These are phyloP conservation scores for Pilaira anomala DNA, from an alignment of 192 early-diverging fungal species.

Conservation along the genomic window DNA sequence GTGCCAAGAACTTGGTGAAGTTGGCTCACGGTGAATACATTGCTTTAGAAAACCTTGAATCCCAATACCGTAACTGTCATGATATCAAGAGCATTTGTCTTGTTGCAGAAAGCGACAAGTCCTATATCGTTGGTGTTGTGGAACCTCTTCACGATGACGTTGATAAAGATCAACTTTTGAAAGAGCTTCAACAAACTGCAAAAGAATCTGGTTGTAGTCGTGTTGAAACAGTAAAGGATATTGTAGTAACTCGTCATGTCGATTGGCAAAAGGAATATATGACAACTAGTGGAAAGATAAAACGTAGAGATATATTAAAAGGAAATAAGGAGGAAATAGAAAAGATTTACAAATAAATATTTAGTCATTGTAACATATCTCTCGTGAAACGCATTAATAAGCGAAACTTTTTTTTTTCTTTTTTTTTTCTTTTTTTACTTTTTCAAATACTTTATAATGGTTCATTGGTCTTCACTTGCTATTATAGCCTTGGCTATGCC, in stretches of 20 bases:
- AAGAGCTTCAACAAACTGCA: slow-evolving; percentile 51
- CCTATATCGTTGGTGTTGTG: slow-evolving; percentile 67
- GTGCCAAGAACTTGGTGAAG: slow-evolving; percentile 82
- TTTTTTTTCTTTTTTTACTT: background rate
- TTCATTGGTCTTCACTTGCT: background rate
- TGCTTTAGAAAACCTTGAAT: slow-evolving; percentile 50
- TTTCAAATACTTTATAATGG: background rate
- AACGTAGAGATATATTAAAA: slow-evolving; percentile 50
- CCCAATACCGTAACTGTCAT: slow-evolving; percentile 68
- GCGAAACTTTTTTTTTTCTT: slow-evolving; percentile 3
- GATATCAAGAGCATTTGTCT: slow-evolving; percentile 76
- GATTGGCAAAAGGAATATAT: slow-evolving; percentile 72
- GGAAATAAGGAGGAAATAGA: slow-evolving; percentile 29
- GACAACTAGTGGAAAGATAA: slow-evolving; percentile 77
- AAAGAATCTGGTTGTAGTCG: slow-evolving; percentile 52
- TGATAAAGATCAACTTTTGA: slow-evolving; percentile 47
- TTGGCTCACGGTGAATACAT: slow-evolving; percentile 73
- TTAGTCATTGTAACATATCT: background rate
- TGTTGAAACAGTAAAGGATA: slow-evolving; percentile 61
- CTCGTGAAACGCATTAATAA: background rate
- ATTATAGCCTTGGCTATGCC: background rate
- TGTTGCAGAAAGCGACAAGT: slow-evolving; percentile 62
- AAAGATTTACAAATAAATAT: slow-evolving; percentile 26
- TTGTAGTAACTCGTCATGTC: slow-evolving; percentile 48
- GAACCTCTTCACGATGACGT: slow-evolving; percentile 47